phyloP scores from a whole-genome alignment of 2,329 filamentous ascomycete species.

The Colletotrichum scovillei region DNA sequence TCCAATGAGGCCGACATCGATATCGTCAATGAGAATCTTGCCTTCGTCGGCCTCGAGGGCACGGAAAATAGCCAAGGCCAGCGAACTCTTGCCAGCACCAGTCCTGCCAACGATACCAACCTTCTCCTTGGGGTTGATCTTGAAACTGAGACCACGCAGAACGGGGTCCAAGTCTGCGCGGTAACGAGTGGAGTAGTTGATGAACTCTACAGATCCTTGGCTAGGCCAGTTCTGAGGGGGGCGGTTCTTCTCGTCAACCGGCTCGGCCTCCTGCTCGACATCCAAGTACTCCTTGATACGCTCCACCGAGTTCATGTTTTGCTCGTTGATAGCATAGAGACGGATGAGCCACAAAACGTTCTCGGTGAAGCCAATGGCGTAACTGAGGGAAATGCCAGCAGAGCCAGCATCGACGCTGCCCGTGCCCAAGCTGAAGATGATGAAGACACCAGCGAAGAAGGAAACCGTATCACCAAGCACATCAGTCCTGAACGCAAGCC shows the following conservation, averaged over 20 bases:
- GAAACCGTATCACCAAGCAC: constrained; percentile 89
- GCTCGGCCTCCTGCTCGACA: constrained; percentile 89
- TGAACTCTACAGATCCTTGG: constrained; percentile 87
- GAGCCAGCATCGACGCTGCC: constrained; percentile 82
- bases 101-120: constrained; percentile 96
- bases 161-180: constrained; percentile 89
- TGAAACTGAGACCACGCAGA: constrained; percentile 85
- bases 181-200: constrained; percentile 90
- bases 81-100: constrained; percentile 94
- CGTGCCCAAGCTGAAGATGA: constrained; percentile 82
- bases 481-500: constrained; percentile 94
- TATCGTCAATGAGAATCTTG: constrained; percentile 87
- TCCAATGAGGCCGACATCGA: constrained; percentile 92
- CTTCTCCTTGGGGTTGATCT: constrained; percentile 87
- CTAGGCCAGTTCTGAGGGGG: constrained; percentile 87
- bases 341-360: constrained; percentile 97
- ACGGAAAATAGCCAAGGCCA: constrained; percentile 92
- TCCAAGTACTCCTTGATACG: constrained; percentile 97
- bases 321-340: constrained; percentile 93
- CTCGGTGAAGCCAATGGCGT: constrained; percentile 96
- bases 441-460: constrained; percentile 93
- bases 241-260: constrained; percentile 81
- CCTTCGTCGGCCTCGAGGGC: constrained; percentile 91
- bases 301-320: constrained; percentile 99
- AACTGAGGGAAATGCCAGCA: constrained; percentile 92